Percentiles rank a stretch among this genome's conserved stretches.
Evolutionary conservation across 164 flowering plant species (phyloP).

Genomic region (Chimonanthus salicifolius): DNA sequence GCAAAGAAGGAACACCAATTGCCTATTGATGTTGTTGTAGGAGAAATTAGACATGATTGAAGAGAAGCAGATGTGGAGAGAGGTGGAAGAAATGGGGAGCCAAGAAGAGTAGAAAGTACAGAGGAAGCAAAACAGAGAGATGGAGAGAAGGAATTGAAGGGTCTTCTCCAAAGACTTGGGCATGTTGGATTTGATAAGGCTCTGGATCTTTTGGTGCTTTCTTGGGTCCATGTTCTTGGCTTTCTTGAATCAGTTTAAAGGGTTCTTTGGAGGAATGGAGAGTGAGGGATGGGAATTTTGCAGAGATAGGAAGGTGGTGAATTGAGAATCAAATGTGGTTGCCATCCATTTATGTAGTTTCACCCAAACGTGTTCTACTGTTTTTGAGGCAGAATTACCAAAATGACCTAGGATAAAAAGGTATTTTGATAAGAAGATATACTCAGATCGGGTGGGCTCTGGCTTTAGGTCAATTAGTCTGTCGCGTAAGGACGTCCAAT

Average conservation of each 20-base stretch:
- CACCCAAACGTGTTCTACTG: neutral
- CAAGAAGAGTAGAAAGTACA: conserved; percentile 17
- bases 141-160: conserved; percentile 19
- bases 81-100: conserved; percentile 8
- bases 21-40: conserved; percentile 23
- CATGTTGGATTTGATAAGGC: neutral
- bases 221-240: neutral
- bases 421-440: too few relatives aligned
- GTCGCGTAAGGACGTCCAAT: too few relatives aligned
- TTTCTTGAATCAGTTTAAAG: neutral
- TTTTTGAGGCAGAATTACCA: neutral
- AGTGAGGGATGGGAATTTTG: neutral
- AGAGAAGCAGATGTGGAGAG: conserved; percentile 18
- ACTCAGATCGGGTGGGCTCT: too few relatives aligned
- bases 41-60: conserved; percentile 10
- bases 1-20: conserved; percentile 49
- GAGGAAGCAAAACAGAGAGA: conserved; percentile 24
- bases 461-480: too few relatives aligned
- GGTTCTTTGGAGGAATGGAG: neutral
- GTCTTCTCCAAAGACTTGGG: conserved; percentile 11
- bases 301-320: neutral
- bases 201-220: conserved; percentile 8
- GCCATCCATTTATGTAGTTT: neutral
- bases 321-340: neutral
- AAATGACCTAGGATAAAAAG: neutral